phyloP scores from a whole-genome alignment of 352 stramenopile genomes.

The Blastocystis sp. region DNA sequence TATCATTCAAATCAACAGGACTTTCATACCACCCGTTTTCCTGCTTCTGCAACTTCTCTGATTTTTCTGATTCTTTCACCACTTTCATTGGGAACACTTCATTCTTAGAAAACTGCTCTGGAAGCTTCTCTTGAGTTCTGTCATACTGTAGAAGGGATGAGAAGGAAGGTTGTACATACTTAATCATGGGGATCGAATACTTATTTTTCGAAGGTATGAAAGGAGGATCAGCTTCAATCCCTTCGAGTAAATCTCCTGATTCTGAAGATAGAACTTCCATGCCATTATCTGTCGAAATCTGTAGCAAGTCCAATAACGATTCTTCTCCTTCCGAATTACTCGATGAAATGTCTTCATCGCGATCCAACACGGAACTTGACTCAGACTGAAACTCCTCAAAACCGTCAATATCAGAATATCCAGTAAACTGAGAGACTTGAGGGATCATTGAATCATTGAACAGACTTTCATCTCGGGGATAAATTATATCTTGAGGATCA shows the following conservation, averaged over 20 bases:
- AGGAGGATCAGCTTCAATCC: background rate
- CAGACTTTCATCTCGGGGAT: background rate
- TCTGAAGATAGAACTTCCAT: background rate
- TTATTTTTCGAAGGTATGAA: background rate
- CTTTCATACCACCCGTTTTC: too few relatives aligned
- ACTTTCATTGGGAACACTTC: too few relatives aligned
- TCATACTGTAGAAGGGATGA: too few relatives aligned
- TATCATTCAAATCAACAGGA: too few relatives aligned
- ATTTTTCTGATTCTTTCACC: too few relatives aligned
- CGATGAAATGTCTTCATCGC: background rate
- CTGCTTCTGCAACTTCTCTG: too few relatives aligned
- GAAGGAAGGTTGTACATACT: too few relatives aligned
- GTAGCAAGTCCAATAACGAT: background rate
- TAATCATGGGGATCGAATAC: too few relatives aligned
- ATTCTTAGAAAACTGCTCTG: too few relatives aligned
- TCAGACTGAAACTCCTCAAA: background rate
- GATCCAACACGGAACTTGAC: background rate
- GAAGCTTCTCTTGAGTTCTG: too few relatives aligned
- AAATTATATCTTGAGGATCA: background rate
- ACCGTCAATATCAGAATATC: background rate
- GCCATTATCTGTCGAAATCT: background rate
- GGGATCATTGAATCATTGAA: slow-evolving; percentile 19
- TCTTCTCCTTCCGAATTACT: background rate
- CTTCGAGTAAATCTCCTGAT: background rate
- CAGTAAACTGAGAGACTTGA: background rate